Evolutionary conservation across 306 rosid genomes (phyloP).

Genomic region (Luffa aegyptiaca): DNA sequence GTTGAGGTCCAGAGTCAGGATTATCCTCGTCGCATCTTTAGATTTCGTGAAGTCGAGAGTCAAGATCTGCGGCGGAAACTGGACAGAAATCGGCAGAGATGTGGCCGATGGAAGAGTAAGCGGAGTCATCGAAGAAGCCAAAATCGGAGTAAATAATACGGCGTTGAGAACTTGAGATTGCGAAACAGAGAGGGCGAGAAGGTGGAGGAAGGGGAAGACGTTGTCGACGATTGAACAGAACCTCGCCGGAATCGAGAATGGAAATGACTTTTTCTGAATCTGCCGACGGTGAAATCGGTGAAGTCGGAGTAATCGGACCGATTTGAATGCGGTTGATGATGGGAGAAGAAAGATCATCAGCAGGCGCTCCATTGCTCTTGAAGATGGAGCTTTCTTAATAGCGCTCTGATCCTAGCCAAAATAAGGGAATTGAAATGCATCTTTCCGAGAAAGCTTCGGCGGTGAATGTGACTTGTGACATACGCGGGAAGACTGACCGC

Average conservation of each 20-base stretch:
- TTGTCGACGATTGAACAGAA: slow-evolving; percentile 19
- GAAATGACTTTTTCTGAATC: slow-evolving; percentile 52
- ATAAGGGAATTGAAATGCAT: too few species aligned
- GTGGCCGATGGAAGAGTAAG: slow-evolving; percentile 1
- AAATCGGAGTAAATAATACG: slow-evolving; percentile 12
- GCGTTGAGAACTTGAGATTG: slow-evolving; percentile 4
- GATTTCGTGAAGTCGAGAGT: slow-evolving; percentile 70
- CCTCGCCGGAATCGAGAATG: slow-evolving; percentile 65
- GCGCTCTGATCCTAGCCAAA: slow-evolving; percentile 39
- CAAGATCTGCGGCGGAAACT: slow-evolving; percentile 38
- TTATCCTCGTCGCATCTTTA: slow-evolving; percentile 48
- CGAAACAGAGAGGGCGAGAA: slow-evolving; percentile 9
- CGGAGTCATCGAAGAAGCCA: slow-evolving; percentile 10
- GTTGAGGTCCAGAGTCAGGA: slow-evolving; percentile 34
- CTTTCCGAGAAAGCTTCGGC: neutral
- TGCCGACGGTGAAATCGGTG: slow-evolving; percentile 51
- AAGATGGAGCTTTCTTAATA: slow-evolving; percentile 58
- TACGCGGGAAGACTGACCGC: neutral
- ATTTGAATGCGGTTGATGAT: slow-evolving; percentile 22
- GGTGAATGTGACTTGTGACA: neutral
- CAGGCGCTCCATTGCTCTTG: slow-evolving; percentile 58
- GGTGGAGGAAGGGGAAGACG: slow-evolving; percentile 11
- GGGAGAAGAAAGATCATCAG: slow-evolving; percentile 14
- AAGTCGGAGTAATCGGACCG: slow-evolving; percentile 36
- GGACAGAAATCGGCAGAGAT: slow-evolving; percentile 10